phyloP scores from a whole-genome alignment of 306 rosid genomes.

The Glycine tomentella region DNA sequence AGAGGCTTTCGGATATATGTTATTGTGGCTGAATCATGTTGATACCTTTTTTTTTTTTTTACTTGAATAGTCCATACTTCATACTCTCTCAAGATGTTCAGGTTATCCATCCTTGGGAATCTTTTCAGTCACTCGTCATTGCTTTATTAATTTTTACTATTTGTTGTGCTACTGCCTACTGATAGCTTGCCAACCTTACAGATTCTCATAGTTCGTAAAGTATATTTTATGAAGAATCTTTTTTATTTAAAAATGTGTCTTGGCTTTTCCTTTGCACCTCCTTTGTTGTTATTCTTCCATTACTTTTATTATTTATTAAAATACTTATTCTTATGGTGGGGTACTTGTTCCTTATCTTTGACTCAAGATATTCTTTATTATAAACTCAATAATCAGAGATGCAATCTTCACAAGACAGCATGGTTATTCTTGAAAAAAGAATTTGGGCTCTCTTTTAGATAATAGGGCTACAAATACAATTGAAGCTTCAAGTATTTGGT shows the following conservation, averaged over 20 bases:
- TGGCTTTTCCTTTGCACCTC: constrained; percentile 39
- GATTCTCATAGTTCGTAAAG: constrained; percentile 50
- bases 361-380: not conserved
- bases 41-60: not conserved
- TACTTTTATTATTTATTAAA: constrained; percentile 20
- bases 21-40: constrained; percentile 3
- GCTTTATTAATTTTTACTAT: constrained; percentile 20
- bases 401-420: not conserved
- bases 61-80: not conserved
- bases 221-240: constrained; percentile 44
- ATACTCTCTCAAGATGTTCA: constrained; percentile 19
- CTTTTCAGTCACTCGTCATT: constrained; percentile 7
- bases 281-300: constrained; percentile 53
- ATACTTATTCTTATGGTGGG: constrained; percentile 19
- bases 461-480: not conserved
- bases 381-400: not conserved
- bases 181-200: constrained; percentile 29
- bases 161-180: constrained; percentile 5
- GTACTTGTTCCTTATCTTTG: not conserved
- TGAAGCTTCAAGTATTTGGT: not conserved
- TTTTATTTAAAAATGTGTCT: constrained; percentile 32
- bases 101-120: constrained; percentile 25
- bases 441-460: not conserved
- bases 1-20: not conserved
- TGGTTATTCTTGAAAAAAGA: constrained; percentile 1